Base-by-base conservation (phyloP, 1,284 basidiomycete species). In the Limonomyces culmigenus region DNA sequence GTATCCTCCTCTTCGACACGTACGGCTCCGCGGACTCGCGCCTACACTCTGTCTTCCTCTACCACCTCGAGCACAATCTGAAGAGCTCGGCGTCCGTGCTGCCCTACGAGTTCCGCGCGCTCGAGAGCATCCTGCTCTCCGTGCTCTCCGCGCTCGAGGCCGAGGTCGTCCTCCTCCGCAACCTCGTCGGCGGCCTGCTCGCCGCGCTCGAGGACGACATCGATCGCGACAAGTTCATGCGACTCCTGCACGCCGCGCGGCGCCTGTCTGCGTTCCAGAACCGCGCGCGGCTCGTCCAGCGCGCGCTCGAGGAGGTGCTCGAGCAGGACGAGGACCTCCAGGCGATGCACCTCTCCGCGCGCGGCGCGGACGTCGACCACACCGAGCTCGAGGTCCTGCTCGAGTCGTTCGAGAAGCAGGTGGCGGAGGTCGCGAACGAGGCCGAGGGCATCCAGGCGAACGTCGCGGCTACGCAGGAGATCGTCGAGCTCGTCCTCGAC, bases 401-500 rank as follows among this genome's bases (percentile, higher is more conserved):
- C 4, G 93, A 98, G 54, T 85, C 81, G 8, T 96, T 96, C 53
- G 72, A 81, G 17, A 96, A 96, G 52, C 93, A 95, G 52, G 87
- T 91, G 0, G 91, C 95, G 54, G 91, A 95, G 59, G 86, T 95
- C 39, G 86, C 91, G 4, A 88, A 79, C 45, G 91, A 95, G 55
- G 81, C 86, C 2, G 85, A 29, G 29, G 37, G 29, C 31, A 39
- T 29, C 16, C 46, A 91, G 86, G 70, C 66, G 38, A 95, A 95
- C 51, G 87, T 97, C 38, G 80, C 87, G 59, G 89, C 87, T 13
- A 97, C 92, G 0, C 91, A 96, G 60, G 92, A 97, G 55, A 93
- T 97, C 35, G 88, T 95, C 4, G 93, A 98, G 55, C 68, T 98
- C 39, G 92, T 97, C 50, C 68, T 98, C 33, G 93, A 98, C 54